These are phyloP conservation scores for Dipodascopsis tothii DNA, from an alignment of 805 yeast genomes.

Conservation along the genomic window DNA sequence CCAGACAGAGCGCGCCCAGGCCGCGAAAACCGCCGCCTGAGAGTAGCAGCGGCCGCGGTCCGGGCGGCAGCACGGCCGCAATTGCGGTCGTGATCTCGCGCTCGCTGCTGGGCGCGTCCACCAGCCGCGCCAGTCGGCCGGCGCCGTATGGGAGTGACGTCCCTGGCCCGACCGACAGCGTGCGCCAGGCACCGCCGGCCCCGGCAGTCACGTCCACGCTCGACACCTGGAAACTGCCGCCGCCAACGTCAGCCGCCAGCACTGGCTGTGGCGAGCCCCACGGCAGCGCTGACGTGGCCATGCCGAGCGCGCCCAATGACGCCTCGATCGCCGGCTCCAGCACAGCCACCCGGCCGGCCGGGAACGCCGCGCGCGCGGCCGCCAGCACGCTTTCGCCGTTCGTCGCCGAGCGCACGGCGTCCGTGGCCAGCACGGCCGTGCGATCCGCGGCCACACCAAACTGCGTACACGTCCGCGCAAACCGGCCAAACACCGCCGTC, in stretches of 20 bases:
- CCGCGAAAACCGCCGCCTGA: slow-evolving; percentile 74
- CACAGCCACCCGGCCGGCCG: slow-evolving; percentile 53
- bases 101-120: slow-evolving; percentile 35
- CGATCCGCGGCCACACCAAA: slow-evolving; percentile 56
- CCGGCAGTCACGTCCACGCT: slow-evolving; percentile 55
- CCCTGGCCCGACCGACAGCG: slow-evolving; percentile 32
- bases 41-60: slow-evolving; percentile 38
- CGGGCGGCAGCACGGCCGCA: slow-evolving; percentile 40
- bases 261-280: slow-evolving; percentile 56
- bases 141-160: slow-evolving; percentile 59
- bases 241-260: slow-evolving; percentile 71
- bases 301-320: slow-evolving; percentile 61
- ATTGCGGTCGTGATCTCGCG: slow-evolving; percentile 37
- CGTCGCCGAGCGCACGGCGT: slow-evolving; percentile 63
- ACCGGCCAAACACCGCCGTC: slow-evolving; percentile 56
- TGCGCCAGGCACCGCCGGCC: too few species aligned
- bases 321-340: slow-evolving; percentile 61
- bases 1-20: slow-evolving; percentile 52
- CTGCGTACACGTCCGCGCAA: slow-evolving; percentile 61
- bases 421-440: slow-evolving; percentile 65
- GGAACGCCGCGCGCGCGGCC: slow-evolving; percentile 50
- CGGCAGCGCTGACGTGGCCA: slow-evolving; percentile 52
- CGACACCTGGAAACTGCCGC: slow-evolving; percentile 60
- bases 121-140: slow-evolving; percentile 53
- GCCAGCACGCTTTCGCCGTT: slow-evolving; percentile 54